phyloP scores from a whole-genome alignment of 768 basidiomycete species.

The Paxillus ammoniavirescens region DNA sequence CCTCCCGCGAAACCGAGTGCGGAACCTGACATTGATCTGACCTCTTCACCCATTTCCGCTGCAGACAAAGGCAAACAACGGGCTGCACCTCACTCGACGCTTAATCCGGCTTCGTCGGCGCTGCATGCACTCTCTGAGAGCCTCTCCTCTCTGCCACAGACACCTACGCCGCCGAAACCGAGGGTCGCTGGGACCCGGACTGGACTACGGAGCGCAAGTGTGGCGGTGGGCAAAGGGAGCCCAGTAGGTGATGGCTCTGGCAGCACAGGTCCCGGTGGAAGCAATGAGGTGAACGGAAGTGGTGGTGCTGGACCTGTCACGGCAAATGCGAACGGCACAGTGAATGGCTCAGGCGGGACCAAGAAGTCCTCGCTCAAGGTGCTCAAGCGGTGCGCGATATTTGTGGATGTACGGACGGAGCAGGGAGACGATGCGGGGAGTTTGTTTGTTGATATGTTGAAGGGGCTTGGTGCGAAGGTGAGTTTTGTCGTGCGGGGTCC shows the following conservation, averaged over 20 bases:
- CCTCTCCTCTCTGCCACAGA: conserved; percentile 47
- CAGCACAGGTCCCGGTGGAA: conserved; percentile 25
- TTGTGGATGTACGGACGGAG: conserved; percentile 76
- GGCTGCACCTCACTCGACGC: conserved; percentile 13
- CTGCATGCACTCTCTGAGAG: conserved; percentile 64
- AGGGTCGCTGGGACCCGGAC: conserved; percentile 48
- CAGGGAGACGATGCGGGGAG: conserved; percentile 80
- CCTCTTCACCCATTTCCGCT: conserved; percentile 11
- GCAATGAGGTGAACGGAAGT: conserved; percentile 17
- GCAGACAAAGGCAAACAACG: conserved; percentile 25
- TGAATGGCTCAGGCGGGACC: conserved; percentile 25
- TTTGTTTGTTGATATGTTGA: conserved; percentile 82
- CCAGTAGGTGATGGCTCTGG: conserved; percentile 34
- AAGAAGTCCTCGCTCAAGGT: conserved; percentile 43
- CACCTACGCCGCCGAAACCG: conserved; percentile 30
- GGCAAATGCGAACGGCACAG: conserved; percentile 19
- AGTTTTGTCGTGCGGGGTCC: conserved; percentile 15
- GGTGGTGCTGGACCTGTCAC: conserved; percentile 15
- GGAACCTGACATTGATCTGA: conserved; percentile 10
- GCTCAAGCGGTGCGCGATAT: conserved; percentile 73
- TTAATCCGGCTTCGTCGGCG: conserved; percentile 37
- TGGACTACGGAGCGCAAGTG: conserved; percentile 45
- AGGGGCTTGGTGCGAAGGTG: conserved; percentile 78
- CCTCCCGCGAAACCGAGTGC: conserved; percentile 4
- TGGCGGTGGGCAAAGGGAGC: conserved; percentile 17